Base-by-base conservation (phyloP, 2,329 filamentous ascomycete species). In the Trichoderma sp. region DNA sequence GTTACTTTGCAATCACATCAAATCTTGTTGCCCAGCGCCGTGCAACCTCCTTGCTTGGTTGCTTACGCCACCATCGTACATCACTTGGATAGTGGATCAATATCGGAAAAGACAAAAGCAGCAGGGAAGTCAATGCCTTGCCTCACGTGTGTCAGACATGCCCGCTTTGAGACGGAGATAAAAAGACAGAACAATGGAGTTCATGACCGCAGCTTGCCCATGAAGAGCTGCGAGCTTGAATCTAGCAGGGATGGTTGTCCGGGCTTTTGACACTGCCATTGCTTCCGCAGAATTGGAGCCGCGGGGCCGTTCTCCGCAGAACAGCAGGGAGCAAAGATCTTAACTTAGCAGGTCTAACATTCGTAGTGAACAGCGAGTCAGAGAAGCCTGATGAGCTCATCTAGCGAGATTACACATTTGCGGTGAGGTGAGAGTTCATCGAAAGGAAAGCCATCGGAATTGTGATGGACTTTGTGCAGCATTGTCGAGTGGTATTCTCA, bases 251-350 rank as follows among this genome's bases (percentile, higher is more conserved):
- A 64, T 72, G 1, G 29, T n/a, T 67, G 24, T 5, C 31, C 21
- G 33, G 67, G 2, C 14, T 53, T 31, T 72, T 53, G 59, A 50
- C 56, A 53, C 11, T 72, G 69, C 69, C 59, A 64, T n/a, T 72
- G 59, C 69, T 64, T 35, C 59, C 69, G 38, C 35, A 35, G 31
- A 64, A 16, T 64, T 53, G 29, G 60, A 64, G 41, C 59, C 69
- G 69, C 59, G 69, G 59, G 59, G 69, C 59, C 59, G 59, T 72
- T 72, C 69, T 72, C 69, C 69, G 69, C 69, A 53, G 9, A 71
- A 31, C 16, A n/a, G 38, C 69, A 72, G 60, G 59, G 69, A 72
- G 67, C 24, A 38, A 60, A 60, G 59, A 72, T 72, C 59, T 72
- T 9, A 27, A 41, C 69, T 72, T 6, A 27, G 59, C 69, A 72